Base-by-base conservation (phyloP, 192 early-diverging fungal species). In the Umbelopsis sp. region DNA sequence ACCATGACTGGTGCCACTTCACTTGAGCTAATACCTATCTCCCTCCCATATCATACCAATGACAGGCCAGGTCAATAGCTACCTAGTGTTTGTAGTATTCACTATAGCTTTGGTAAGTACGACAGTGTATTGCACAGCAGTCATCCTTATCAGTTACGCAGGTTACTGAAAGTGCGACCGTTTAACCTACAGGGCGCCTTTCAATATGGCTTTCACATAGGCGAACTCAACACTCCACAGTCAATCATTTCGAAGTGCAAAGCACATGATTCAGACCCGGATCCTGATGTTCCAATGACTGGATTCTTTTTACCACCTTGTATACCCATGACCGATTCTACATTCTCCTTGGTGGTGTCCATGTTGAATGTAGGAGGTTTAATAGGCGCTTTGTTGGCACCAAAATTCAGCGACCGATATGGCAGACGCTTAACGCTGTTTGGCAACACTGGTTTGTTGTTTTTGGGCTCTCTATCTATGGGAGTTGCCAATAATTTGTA, bases 281-380 rank as follows among this genome's bases (percentile, higher is more conserved):
- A 52, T 33, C 37, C 55, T 53, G 45, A 37, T 30, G 16, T 49
- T 46, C 48, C 15, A 46, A 3, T 41, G 12, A 22, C n/a, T 21
- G 72, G 64, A 5, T 51, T 46, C 61, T 61, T 73, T 16, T 78
- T 93, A 7, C 89, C 89, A 7, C 72, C 78, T 58, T 93, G 92
- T 55, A 84, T 93, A 41, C 86, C 87, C 27, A 93, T 93, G 92
- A 78, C 79, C 9, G 81, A 80, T 66, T 78, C 74, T 2, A 70
- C 79, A 75, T 93, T 75, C 82, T 88, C 88, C 46, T 81, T 77
- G 45, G 81, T 80, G 49, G 88, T 77, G 52, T 87, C 84, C 70
- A 87, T 77, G 70, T 80, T 83, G 72, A 87, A 84, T 5, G 80
- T 92, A 15, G 95, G 95, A 44, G 95, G 89, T 1, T 82, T 95